Conservation (phyloP, 2,329 filamentous ascomycete genomes). For the Exophiala mesophila region DNA sequence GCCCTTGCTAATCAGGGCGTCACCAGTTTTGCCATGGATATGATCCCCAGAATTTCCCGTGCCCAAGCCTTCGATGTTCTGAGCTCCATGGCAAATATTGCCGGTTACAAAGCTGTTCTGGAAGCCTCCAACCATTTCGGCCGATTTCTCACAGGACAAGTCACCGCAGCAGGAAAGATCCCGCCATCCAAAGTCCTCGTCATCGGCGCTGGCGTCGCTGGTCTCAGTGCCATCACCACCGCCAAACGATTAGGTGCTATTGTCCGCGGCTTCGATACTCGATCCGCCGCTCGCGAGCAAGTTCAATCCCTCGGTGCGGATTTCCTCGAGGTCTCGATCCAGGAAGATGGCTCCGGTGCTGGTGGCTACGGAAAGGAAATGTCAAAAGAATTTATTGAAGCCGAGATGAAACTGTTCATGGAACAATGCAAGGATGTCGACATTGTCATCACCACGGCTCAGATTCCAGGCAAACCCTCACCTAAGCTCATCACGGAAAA, state of each 20-base stretch:
- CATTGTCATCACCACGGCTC: conserved; percentile 87
- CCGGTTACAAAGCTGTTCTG: conserved; percentile 85
- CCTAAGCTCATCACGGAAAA: conserved; percentile 78
- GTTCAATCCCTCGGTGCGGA: conserved; percentile 86
- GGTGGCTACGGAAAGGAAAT: conserved; percentile 91
- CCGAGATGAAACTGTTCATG: conserved; percentile 87
- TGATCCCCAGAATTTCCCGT: conserved; percentile 83
- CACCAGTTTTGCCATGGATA: conserved; percentile 85
- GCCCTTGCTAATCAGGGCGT: conserved; percentile 65
- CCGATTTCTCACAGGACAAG: conserved; percentile 81
- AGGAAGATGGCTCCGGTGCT: conserved; percentile 78
- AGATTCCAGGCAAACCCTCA: conserved; percentile 78
- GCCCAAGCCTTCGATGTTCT: conserved; percentile 85
- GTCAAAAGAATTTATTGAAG: conserved; percentile 89
- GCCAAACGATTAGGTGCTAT: conserved; percentile 83
- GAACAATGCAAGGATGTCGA: conserved; percentile 84
- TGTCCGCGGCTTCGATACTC: conserved; percentile 85
- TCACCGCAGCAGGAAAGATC: conserved; percentile 85
- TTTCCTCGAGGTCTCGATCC: conserved; percentile 78
- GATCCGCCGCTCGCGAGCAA: conserved; percentile 79
- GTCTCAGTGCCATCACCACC: conserved; percentile 80
- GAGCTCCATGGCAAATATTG: conserved; percentile 89
- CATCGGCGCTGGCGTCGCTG: conserved; percentile 85
- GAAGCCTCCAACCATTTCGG: conserved; percentile 88
- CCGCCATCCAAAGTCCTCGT: conserved; percentile 86